These are phyloP conservation scores for Zizania latifolia DNA, from an alignment of 176 grass and related monocot genomes.

Conservation along the genomic window DNA sequence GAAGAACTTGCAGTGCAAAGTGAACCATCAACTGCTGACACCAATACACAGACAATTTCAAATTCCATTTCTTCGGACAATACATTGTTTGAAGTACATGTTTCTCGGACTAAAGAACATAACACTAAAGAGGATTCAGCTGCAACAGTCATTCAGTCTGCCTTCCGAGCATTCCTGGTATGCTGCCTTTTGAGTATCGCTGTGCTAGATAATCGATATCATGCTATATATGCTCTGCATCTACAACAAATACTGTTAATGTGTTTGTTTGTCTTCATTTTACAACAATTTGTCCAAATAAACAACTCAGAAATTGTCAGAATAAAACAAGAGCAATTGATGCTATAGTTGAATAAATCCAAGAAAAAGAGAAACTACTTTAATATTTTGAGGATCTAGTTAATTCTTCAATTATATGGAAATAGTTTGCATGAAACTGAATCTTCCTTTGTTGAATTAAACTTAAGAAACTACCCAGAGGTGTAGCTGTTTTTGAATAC, in stretches of 20 bases:
- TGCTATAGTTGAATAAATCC: not conserved
- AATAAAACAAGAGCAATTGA: not conserved
- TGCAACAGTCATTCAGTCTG: slow-evolving; percentile 76
- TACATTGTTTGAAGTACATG: slow-evolving; percentile 25
- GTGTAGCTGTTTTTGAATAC: not conserved
- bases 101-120: slow-evolving; percentile 46
- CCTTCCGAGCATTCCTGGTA: slow-evolving; percentile 95
- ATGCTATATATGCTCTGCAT: not conserved
- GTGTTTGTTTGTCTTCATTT: not conserved
- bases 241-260: not conserved
- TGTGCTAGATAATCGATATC: not conserved
- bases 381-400: not conserved
- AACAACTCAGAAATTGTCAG: not conserved
- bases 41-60: slow-evolving; percentile 31
- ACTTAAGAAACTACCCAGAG: slow-evolving; percentile 3
- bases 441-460: slow-evolving; percentile 17
- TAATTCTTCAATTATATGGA: slow-evolving; percentile 17
- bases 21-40: slow-evolving; percentile 29
- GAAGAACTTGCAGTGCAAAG: slow-evolving; percentile 38
- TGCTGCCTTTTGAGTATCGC: slow-evolving; percentile 12
- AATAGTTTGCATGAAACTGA: slow-evolving; percentile 2
- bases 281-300: slow-evolving; percentile 3
- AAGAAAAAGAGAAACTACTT: slow-evolving; percentile 18
- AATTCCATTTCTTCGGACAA: slow-evolving; percentile 37
- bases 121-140: slow-evolving; percentile 48